Base-by-base conservation (phyloP, 768 basidiomycete species). In the Mycena capillaripes region DNA sequence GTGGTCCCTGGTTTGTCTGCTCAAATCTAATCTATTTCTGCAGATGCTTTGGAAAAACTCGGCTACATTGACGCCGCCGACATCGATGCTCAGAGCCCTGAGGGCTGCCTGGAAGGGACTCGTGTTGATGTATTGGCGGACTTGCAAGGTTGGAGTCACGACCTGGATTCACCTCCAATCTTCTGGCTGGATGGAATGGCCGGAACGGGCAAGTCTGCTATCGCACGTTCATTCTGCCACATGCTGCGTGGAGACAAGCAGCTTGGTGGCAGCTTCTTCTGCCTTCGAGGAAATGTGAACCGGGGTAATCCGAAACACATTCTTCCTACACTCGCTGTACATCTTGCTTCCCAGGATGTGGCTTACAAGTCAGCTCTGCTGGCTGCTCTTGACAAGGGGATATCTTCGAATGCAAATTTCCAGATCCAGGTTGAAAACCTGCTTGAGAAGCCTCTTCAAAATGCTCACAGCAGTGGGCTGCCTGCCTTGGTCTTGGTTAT, bases 251-350 rank as follows among this genome's bases (percentile, higher is more conserved):
- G 42, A 40, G 38, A 59, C 7, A 59, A 42, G 21, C 38, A 59
- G 58, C 58, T 59, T n/a, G 58, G 58, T 14, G 58, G 58, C 14
- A 59, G 58, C 38, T 59, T 59, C 40, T 59, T 59, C 38, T 59
- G 58, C 40, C 58, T 59, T 42, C 58, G 58, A 40, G 40, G 40
- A 7, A 23, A 59, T 59, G 58, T 14, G n/a, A 59, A 59, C 58
- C 58, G 38, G 36, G 58, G 38, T 14, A 42, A 59, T 27, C 36
- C 25, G 4, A 58, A 40, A 38, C 57, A 16, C 3, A 40, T 58
- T 40, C 34, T 58, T 58, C 34, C 57, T 58, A 58, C 55, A 32
- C 55, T 57, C n/a, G 55, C 55, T 12, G 32, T 36, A 10, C 55
- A 34, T 32, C 55, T 57, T 19, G 25, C 52, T 17, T 4, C 52